Evolutionary conservation across 2,329 filamentous ascomycete species (phyloP).

Genomic region (Talaromyces sp.): DNA sequence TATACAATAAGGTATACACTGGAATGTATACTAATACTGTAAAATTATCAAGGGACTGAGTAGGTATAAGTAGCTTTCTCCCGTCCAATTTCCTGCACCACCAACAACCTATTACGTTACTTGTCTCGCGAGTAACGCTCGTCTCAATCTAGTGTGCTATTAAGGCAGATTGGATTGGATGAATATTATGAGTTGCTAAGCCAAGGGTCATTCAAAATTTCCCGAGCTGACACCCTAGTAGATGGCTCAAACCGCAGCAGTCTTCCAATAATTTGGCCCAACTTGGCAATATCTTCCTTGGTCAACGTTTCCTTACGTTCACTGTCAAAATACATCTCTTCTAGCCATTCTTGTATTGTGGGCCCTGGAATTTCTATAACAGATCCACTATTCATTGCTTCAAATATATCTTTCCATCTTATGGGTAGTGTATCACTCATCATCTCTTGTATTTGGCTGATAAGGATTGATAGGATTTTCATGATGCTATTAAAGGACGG

Average conservation of each 20-base stretch:
- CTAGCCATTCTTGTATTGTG: slow-evolving; percentile 33
- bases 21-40: no score
- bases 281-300: slow-evolving; percentile 22
- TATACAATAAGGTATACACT: no score
- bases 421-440: slow-evolving; percentile 31
- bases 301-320: slow-evolving; percentile 21
- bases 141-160: no score
- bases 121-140: no score
- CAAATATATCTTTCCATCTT: slow-evolving; percentile 29
- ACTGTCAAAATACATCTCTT: slow-evolving; percentile 36
- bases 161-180: no score
- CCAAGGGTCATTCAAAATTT: slow-evolving; percentile 24
- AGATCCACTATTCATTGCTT: slow-evolving; percentile 21
- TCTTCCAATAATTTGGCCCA: slow-evolving; percentile 22
- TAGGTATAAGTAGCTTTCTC: no score
- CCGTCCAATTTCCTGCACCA: no score
- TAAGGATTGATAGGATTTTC: slow-evolving; percentile 28
- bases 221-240: slow-evolving; percentile 22
- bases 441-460: slow-evolving; percentile 35
- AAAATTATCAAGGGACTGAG: no score
- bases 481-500: slow-evolving; percentile 36
- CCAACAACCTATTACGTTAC: no score
- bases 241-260: slow-evolving; percentile 25
- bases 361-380: slow-evolving; percentile 17
- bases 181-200: neutral